A percentile compares a stretch with the other conserved stretches of the same genome.
Evolutionary conservation across 805 yeast species (phyloP).

Genomic region (Ascoidea rubescens): DNA sequence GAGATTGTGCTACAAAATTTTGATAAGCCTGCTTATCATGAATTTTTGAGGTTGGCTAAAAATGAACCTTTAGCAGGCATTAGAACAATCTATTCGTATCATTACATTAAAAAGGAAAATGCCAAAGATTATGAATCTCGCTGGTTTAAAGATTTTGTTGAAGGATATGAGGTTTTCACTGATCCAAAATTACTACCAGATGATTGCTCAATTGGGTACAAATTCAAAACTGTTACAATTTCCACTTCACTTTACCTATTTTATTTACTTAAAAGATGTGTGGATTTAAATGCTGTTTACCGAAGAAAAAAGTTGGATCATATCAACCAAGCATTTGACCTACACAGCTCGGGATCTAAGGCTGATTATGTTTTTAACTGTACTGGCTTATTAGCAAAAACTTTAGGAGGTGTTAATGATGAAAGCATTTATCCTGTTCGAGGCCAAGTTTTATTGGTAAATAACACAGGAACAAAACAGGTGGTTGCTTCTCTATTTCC

Average conservation of each 20-base stretch:
- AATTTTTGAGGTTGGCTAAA: conserved; percentile 30
- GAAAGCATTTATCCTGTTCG: conserved; percentile 33
- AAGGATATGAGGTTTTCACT: conserved; percentile 25
- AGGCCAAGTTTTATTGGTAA: conserved; percentile 44
- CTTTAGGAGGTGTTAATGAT: conserved; percentile 33
- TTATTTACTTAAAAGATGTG: conserved; percentile 33
- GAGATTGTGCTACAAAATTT: conserved; percentile 24
- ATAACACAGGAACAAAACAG: conserved; percentile 28
- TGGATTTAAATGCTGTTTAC: conserved; percentile 33
- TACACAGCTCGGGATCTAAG: conserved; percentile 22
- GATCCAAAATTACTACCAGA: conserved; percentile 18
- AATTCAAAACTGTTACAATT: conserved; percentile 41
- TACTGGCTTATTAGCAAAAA: conserved; percentile 36
- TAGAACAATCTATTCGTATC: conserved; percentile 13
- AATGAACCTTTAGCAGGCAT: conserved; percentile 38
- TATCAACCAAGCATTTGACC: conserved; percentile 34
- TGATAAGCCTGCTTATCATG: conserved; percentile 35
- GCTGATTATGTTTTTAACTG: conserved; percentile 44
- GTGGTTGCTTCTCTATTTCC: conserved; percentile 20
- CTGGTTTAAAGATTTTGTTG: conserved; percentile 36
- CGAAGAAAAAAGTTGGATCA: conserved; percentile 25
- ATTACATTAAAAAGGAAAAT: conserved; percentile 8
- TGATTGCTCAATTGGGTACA: conserved; percentile 25
- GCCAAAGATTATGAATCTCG: conserved; percentile 19
- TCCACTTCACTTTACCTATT: conserved; percentile 43